Evolutionary conservation across 192 early-diverging fungal genomes (phyloP), one percentile per base, ranked within the genome.

Genomic region (Coemansia sp.): DNA sequence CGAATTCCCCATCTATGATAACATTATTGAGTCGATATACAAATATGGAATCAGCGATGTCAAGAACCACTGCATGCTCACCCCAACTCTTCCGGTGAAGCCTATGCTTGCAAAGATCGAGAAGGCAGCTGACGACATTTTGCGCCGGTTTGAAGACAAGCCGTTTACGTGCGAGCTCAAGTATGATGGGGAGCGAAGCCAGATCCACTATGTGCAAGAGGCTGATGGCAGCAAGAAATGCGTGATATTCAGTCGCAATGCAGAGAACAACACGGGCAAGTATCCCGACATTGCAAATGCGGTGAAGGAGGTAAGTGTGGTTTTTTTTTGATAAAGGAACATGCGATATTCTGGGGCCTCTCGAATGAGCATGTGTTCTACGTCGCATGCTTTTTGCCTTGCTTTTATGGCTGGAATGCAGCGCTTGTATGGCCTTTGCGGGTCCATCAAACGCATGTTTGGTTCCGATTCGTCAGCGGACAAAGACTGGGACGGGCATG

Each of bases 31-130:
- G 20, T 87, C 88, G 22, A 81, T 99, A 7, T 84, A 97, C 45
- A 78, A 94, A 50, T 64, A 92, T 46, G 93, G 94, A 0, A 84
- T 95, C 32, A 76, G 85, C 10, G 77, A 87, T 22, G 65, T 98
- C 20, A 74, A 77, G 32, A 84, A 90, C 16, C 70, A 88, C n/a
- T 98, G 96, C 71, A 95, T 93, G 76, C 84, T 99, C 46, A 92
- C 91, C 14, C 95, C 98, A 25, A 94, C 94, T 2, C 93, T 99
- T 58, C 98, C 98, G 7, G 84, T 98, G 14, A 98, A 99, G 63
- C 98, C 98, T 10, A 99, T 99, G 98, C 88, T 99, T 69, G 98
- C 98, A 9, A 96, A 99, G 85, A 97, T 97, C 9, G 98, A 97
- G 49, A 98, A 98, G 76, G 87, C 87, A 40, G 83, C 98, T 5